Evolutionary conservation across 192 early-diverging fungal genomes (phyloP).

Genomic region (Backusella tarrabulga): DNA sequence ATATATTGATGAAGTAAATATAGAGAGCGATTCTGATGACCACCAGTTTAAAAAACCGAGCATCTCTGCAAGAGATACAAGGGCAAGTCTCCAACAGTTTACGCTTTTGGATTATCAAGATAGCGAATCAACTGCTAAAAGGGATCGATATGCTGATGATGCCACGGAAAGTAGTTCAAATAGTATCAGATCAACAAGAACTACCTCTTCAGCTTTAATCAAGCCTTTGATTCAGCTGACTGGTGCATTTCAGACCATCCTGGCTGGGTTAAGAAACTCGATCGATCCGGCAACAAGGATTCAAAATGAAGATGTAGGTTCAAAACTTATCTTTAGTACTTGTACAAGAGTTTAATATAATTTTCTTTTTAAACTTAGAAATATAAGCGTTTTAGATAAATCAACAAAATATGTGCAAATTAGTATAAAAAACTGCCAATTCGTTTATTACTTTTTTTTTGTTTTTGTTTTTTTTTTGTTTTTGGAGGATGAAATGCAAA

Average conservation of each 20-base stretch:
- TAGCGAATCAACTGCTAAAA: constrained; percentile 59
- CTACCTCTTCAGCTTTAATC: constrained; percentile 86
- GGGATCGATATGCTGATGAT: constrained; percentile 70
- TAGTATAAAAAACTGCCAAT: not conserved
- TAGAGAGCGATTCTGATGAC: not conserved
- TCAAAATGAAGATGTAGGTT: constrained; percentile 77
- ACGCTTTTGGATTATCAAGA: constrained; percentile 81
- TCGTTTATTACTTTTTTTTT: not conserved
- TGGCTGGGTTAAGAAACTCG: constrained; percentile 90
- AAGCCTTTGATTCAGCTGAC: constrained; percentile 95
- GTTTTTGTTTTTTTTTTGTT: no score
- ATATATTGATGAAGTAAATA: not conserved
- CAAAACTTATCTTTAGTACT: not conserved
- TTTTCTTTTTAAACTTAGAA: not conserved
- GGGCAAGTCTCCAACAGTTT: constrained; percentile 24
- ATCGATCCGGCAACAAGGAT: constrained; percentile 78
- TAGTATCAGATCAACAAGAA: constrained; percentile 29
- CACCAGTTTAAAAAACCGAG: not conserved
- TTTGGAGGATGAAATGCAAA: not conserved
- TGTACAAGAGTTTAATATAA: not conserved
- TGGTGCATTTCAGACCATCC: constrained; percentile 87
- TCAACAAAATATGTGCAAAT: not conserved
- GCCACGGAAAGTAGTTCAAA: constrained; percentile 45
- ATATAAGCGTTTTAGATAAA: not conserved
- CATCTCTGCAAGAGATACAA: no score